Evolutionary conservation across 2,329 filamentous ascomycete species (phyloP).

Genomic region (Aspergillus chevalieri): DNA sequence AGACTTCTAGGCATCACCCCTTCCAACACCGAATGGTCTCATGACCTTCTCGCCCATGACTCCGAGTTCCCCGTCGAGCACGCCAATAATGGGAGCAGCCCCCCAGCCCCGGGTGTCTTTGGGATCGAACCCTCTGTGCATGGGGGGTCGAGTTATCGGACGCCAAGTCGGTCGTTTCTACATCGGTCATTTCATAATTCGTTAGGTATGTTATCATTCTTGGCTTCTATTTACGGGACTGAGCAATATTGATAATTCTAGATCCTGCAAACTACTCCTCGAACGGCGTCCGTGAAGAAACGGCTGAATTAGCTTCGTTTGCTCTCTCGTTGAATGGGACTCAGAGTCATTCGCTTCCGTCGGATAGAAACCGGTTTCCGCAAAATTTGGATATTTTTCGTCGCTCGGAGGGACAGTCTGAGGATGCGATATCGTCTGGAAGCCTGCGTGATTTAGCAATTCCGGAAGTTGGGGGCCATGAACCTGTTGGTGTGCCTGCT

Average conservation of each 20-base stretch:
- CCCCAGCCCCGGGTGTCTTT: slow-evolving; percentile 19
- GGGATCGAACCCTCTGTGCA: slow-evolving; percentile 24
- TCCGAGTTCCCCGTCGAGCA: slow-evolving; percentile 20
- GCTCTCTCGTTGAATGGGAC: slow-evolving; percentile 53
- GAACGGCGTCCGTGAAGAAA: slow-evolving; percentile 75
- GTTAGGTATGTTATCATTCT: slow-evolving; percentile 25
- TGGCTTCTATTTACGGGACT: neutral
- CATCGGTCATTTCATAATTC: slow-evolving; percentile 40
- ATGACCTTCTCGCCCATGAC: slow-evolving; percentile 7
- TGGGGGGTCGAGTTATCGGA: slow-evolving; percentile 28
- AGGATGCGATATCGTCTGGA: neutral
- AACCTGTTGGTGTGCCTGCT: slow-evolving; percentile 8
- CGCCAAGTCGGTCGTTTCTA: slow-evolving; percentile 41
- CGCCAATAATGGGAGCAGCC: slow-evolving; percentile 19
- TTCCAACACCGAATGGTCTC: neutral
- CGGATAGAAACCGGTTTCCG: slow-evolving; percentile 22
- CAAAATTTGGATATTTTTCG: slow-evolving; percentile 25
- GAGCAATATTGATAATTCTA: slow-evolving; percentile 31
- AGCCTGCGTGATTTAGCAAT: neutral
- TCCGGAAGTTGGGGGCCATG: neutral
- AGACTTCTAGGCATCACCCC: slow-evolving; percentile 2
- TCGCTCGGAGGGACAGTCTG: neutral
- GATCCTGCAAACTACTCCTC: slow-evolving; percentile 69
- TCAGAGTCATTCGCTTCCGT: slow-evolving; percentile 11
- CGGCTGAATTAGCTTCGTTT: slow-evolving; percentile 78